These are phyloP conservation scores for Plasmodium yoelii DNA, from an alignment of 169 alveolate species.

Conservation along the genomic window DNA sequence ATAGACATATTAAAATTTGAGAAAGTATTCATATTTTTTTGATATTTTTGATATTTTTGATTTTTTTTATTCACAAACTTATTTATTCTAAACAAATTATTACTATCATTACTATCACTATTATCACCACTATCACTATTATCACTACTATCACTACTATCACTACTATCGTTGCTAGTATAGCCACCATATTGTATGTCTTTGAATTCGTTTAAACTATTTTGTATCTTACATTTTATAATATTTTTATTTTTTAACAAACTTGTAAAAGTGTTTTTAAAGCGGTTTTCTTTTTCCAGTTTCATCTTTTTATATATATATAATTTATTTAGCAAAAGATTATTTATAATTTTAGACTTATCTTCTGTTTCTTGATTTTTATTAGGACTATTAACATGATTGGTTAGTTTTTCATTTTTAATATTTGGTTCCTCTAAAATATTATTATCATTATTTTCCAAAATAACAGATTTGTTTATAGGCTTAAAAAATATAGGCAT, in stretches of 20 bases:
- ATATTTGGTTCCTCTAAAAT: too few relatives aligned
- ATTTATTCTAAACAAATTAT: too few relatives aligned
- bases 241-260: slow-evolving; percentile 2
- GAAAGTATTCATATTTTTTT: too few relatives aligned
- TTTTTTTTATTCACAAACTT: too few relatives aligned
- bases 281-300: slow-evolving; percentile 15
- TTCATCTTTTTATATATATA: slow-evolving; percentile 16
- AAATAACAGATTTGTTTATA: too few relatives aligned
- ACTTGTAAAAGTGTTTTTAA: slow-evolving; percentile 9
- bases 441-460: too few relatives aligned
- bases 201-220: too few relatives aligned
- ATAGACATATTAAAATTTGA: too few relatives aligned
- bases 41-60: too few relatives aligned
- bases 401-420: too few relatives aligned
- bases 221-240: not conserved
- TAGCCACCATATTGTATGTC: not conserved
- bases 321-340: slow-evolving; percentile 23
- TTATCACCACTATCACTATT: not conserved
- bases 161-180: not conserved
- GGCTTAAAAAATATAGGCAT: too few relatives aligned
- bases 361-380: not conserved
- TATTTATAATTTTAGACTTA: slow-evolving; percentile 32
- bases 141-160: not conserved
- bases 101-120: not conserved
- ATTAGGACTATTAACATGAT: not conserved